Conservation (phyloP, 176 grass and related monocot genomes). For the Rhynchospora breviuscula region DNA sequence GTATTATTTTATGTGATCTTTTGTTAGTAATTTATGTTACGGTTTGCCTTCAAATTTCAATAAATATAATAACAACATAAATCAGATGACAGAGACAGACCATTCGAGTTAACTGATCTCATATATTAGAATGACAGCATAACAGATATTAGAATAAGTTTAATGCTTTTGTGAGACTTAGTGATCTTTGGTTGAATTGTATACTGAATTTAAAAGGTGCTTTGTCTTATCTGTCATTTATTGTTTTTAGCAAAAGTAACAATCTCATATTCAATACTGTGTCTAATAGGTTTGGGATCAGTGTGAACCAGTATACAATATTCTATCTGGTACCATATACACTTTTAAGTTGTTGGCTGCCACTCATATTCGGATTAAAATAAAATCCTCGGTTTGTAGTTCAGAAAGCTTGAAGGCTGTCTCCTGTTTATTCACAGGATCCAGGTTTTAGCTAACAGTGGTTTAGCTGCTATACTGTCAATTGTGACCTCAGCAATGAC, state of each 20-base stretch:
- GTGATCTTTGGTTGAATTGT: neutral
- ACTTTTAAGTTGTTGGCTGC: too few relatives aligned
- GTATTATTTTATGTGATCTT: neutral
- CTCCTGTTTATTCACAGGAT: conserved; percentile 43
- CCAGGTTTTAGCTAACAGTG: conserved; percentile 84
- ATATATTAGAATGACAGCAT: neutral
- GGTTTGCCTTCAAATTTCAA: neutral
- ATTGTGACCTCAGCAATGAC: conserved; percentile 39
- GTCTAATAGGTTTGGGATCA: too few relatives aligned
- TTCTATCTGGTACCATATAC: too few relatives aligned
- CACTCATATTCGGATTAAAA: neutral
- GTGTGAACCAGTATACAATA: too few relatives aligned
- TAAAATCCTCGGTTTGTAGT: neutral
- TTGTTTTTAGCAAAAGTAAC: too few relatives aligned
- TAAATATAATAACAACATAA: neutral
- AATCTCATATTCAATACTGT: too few relatives aligned
- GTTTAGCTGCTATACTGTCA: conserved; percentile 51
- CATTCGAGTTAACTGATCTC: neutral
- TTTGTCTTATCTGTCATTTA: too few relatives aligned
- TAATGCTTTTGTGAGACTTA: neutral
- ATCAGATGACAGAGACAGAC: neutral
- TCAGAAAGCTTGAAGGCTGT: neutral
- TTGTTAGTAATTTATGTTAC: neutral
- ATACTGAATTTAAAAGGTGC: too few relatives aligned
- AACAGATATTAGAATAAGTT: neutral